phyloP scores from a whole-genome alignment of 2,329 filamentous ascomycete genomes.

The Colletotrichum orchidophilum region DNA sequence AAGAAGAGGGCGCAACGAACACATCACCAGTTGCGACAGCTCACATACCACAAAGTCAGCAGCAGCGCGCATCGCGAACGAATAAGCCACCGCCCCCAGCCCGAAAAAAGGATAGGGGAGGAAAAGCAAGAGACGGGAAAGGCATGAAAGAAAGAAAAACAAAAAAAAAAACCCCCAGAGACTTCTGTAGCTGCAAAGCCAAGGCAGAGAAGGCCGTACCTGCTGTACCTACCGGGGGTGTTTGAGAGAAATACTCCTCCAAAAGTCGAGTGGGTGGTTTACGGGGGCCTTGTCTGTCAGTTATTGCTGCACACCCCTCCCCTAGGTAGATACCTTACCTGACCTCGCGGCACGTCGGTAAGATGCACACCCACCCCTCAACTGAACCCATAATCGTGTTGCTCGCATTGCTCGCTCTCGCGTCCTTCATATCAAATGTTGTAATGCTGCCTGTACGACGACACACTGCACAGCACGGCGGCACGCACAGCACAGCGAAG shows the following conservation, averaged over 20 bases:
- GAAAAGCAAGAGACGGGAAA: no score
- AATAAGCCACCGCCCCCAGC: background rate
- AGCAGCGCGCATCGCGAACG: background rate
- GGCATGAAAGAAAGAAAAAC: background rate
- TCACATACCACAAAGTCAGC: conserved; percentile 20
- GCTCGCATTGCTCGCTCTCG: background rate
- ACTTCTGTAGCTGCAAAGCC: background rate
- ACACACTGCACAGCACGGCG: no score
- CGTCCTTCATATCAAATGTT: background rate
- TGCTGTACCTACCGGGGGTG: background rate
- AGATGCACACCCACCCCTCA: background rate
- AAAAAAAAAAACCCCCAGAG: no score
- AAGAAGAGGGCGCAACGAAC: background rate
- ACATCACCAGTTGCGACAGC: conserved; percentile 17
- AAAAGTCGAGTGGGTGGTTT: background rate
- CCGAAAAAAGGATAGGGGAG: background rate
- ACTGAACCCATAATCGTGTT: background rate
- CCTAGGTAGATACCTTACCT: background rate
- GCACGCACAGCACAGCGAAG: background rate
- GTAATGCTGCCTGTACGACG: background rate
- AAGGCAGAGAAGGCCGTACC: background rate
- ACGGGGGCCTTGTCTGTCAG: background rate
- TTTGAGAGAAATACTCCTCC: background rate
- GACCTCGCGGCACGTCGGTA: background rate
- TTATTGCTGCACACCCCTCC: background rate